phyloP scores from a whole-genome alignment of 352 stramenopile genomes.

The Pythium volutum region DNA sequence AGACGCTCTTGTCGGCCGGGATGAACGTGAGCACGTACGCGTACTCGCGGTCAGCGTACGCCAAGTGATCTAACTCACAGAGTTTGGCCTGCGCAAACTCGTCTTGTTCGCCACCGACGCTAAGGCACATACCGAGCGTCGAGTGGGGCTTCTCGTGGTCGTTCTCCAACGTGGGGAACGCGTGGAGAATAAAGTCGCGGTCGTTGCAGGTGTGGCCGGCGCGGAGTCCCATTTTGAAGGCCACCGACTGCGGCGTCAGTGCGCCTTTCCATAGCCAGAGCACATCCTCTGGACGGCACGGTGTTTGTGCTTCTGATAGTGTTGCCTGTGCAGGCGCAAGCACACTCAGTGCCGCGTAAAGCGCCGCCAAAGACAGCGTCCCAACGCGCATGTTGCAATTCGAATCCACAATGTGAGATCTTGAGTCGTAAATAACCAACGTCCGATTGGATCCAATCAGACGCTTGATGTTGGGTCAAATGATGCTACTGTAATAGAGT shows the following conservation, averaged over 20 bases:
- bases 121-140: slow-evolving; percentile 25
- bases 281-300: slow-evolving; percentile 45
- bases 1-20: slow-evolving; percentile 21
- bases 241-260: slow-evolving; percentile 57
- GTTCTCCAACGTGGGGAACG: slow-evolving; percentile 39
- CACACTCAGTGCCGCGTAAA: not conserved
- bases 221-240: slow-evolving; percentile 70
- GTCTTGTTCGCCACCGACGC: slow-evolving; percentile 26
- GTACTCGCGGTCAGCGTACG: slow-evolving; percentile 50
- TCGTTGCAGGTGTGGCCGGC: slow-evolving; percentile 45
- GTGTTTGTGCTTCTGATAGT: not conserved
- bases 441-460: slow-evolving; percentile 11
- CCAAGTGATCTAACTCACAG: slow-evolving; percentile 47
- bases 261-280: slow-evolving; percentile 75
- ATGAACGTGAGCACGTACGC: slow-evolving; percentile 55
- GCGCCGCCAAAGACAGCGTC: slow-evolving; percentile 7
- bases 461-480: not conserved
- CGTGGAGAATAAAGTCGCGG: slow-evolving; percentile 55
- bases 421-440: slow-evolving; percentile 13
- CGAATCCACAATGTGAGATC: not conserved
- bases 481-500: not conserved
- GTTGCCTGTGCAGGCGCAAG: not conserved
- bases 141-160: slow-evolving; percentile 48
- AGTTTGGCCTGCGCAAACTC: slow-evolving; percentile 38
- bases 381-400: slow-evolving; percentile 2